Evolutionary conservation across 192 early-diverging fungal species (phyloP), one percentile per base, ranked within the genome.

Genomic region (Phycomyces blakesleeanus): DNA sequence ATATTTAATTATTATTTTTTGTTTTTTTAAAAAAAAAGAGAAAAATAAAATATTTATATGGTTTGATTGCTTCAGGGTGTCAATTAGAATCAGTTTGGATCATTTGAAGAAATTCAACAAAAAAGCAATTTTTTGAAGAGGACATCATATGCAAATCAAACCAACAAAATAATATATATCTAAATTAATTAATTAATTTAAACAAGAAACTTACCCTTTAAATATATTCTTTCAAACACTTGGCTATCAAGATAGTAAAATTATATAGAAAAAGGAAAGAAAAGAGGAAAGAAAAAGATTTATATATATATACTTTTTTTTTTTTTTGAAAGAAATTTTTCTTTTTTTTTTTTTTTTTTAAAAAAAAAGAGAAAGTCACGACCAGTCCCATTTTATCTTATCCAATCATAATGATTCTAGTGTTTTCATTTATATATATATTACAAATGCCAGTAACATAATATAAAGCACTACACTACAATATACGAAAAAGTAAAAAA

Each of bases 91-190:
- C 44, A 47, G 12, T 47, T 47, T n/a, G 44, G 44, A 47, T 47
- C 44, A 47, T 47, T 47, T 47, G 44, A 47, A 47, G 44, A 47
- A 47, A 47, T 47, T 47, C 44, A 47, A 47, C 44, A 47, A 47
- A 47, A n/a, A 47, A 47, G 44, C 44, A 47, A 47, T 47, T 6
- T 47, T 47, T 47, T 47, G 44, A 47, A 3, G 44, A 47, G 29
- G 18, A 47, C 44, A 47, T 47, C 44, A 47, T 47, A n/a, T 47
- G 44, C 18, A 2, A n/a, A 34, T 7, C 29, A 34, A 47, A 18
- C 15, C 44, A 12, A 3, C 12, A 3, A 47, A n/a, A 47, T 2
- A 47, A 47, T 47, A 3, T n/a, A n/a, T n/a, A n/a, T n/a, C n/a
- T n/a, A n/a, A n/a, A n/a, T n/a, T n/a, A n/a, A n/a, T n/a, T n/a